A percentile compares a stretch with the other conserved stretches of the same genome.
Evolutionary conservation across 1,284 basidiomycete species (phyloP).

Genomic region (Rhodotorula sp.): DNA sequence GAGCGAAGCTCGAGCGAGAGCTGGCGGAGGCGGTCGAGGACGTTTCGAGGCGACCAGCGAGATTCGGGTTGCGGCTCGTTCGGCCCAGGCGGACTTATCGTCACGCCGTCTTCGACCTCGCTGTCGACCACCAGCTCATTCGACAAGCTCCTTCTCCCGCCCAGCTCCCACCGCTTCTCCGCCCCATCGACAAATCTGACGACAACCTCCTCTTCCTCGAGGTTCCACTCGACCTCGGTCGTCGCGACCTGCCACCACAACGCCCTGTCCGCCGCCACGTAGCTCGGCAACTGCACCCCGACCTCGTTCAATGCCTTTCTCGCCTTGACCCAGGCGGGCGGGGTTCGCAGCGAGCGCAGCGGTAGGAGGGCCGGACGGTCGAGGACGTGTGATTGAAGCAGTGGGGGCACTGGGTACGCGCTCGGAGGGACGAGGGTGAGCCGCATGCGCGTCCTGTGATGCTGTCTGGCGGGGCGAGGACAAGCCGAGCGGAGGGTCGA

Average conservation of each 20-base stretch:
- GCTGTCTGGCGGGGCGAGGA: neutral
- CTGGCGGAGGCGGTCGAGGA: slow-evolving; percentile 1
- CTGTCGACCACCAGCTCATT: neutral
- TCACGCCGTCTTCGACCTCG: neutral
- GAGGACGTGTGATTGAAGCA: slow-evolving; percentile 25
- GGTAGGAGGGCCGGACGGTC: neutral
- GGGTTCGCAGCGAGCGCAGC: neutral
- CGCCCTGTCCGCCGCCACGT: slow-evolving; percentile 12
- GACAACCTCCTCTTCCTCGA: slow-evolving; percentile 20
- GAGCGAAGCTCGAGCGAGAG: slow-evolving; percentile 25
- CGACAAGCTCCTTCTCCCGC: neutral
- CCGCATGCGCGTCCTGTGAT: slow-evolving; percentile 1
- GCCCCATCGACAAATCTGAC: slow-evolving; percentile 29
- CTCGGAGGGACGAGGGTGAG: slow-evolving; percentile 19
- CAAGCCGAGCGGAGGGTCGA: too few relatives aligned
- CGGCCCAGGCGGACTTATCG: neutral
- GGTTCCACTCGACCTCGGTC: slow-evolving; percentile 21
- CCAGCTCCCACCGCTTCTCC: slow-evolving; percentile 28
- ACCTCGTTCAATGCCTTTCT: neutral
- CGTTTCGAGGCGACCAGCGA: neutral
- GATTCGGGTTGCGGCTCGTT: neutral
- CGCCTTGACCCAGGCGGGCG: neutral
- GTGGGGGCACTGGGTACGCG: slow-evolving; percentile 11
- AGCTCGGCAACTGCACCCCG: slow-evolving; percentile 1
- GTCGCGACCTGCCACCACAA: slow-evolving; percentile 26